Evolutionary conservation across 2,329 filamentous ascomycete genomes (phyloP).

Genomic region (Cladobotryum mycophilum): DNA sequence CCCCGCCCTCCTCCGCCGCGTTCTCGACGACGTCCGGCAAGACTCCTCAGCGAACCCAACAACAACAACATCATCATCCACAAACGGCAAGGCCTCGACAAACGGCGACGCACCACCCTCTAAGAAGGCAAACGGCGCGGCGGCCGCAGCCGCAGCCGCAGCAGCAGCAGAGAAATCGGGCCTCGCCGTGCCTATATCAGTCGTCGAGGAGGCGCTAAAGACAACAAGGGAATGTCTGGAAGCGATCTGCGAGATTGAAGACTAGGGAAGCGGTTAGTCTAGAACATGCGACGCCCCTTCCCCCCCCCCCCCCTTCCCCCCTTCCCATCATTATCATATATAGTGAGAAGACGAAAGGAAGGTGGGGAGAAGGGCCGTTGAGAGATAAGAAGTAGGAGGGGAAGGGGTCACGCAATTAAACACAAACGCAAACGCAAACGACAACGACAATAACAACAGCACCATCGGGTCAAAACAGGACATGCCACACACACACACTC

Average conservation of each 20-base stretch:
- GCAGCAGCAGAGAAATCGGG: slow-evolving; percentile 22
- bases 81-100: slow-evolving; percentile 28
- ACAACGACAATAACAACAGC: no score
- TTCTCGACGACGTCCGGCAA: slow-evolving; percentile 56
- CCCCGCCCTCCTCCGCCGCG: slow-evolving; percentile 52
- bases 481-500: no score
- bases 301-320: no score
- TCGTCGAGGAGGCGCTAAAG: slow-evolving; percentile 57
- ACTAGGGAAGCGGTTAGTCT: slow-evolving; percentile 12
- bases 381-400: no score
- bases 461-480: no score
- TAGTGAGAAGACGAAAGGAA: no score
- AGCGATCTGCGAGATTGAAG: slow-evolving; percentile 36
- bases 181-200: slow-evolving; percentile 51
- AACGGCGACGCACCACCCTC: slow-evolving; percentile 27
- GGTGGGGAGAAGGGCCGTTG: no score
- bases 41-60: slow-evolving; percentile 33
- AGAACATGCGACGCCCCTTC: no score
- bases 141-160: slow-evolving; percentile 1
- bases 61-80: slow-evolving; percentile 13
- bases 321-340: no score
- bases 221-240: slow-evolving; percentile 55
- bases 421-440: no score
- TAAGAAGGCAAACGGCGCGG: slow-evolving; percentile 23
- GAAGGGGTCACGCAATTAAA: no score